These are phyloP conservation scores for Boechera stricta DNA, from an alignment of 345 rosid genomes.

Conservation along the genomic window DNA sequence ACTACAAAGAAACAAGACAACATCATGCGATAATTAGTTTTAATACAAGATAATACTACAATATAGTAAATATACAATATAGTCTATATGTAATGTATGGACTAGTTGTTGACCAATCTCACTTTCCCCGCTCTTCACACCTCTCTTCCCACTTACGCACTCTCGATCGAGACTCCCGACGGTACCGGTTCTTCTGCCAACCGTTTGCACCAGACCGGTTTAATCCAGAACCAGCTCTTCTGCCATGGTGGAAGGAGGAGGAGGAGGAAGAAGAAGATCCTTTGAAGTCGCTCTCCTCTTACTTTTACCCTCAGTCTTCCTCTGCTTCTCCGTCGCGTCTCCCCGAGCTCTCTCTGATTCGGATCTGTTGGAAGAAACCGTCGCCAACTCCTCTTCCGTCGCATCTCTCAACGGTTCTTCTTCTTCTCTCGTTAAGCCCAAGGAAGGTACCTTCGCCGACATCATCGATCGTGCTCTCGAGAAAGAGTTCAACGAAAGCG, in stretches of 20 bases:
- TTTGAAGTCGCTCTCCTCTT: constrained; percentile 27
- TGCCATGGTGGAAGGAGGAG: constrained; percentile 45
- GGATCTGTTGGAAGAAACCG: constrained; percentile 37
- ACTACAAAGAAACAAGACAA: background rate
- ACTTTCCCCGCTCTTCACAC: constrained; percentile 1
- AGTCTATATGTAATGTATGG: constrained; percentile 11
- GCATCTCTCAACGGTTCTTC: constrained; percentile 43
- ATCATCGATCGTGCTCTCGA: constrained; percentile 88
- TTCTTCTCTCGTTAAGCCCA: constrained; percentile 47
- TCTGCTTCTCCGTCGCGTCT: constrained; percentile 37
- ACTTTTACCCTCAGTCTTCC: constrained; percentile 32
- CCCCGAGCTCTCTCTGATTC: constrained; percentile 35
- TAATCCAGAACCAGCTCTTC: constrained; percentile 30
- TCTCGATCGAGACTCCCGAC: constrained; percentile 27
- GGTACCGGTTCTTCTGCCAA: constrained; percentile 6
- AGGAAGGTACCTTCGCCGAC: constrained; percentile 78
- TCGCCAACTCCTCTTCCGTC: constrained; percentile 37
- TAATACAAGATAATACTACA: background rate
- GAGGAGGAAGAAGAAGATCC: constrained; percentile 30
- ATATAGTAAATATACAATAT: background rate
- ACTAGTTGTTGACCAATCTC: constrained; percentile 39
- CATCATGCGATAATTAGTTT: background rate
- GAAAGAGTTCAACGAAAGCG: constrained; percentile 85
- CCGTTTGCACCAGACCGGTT: constrained; percentile 1
- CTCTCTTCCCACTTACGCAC: constrained; percentile 11